phyloP scores from a whole-genome alignment of 306 rosid species.

The Myrica gale region DNA sequence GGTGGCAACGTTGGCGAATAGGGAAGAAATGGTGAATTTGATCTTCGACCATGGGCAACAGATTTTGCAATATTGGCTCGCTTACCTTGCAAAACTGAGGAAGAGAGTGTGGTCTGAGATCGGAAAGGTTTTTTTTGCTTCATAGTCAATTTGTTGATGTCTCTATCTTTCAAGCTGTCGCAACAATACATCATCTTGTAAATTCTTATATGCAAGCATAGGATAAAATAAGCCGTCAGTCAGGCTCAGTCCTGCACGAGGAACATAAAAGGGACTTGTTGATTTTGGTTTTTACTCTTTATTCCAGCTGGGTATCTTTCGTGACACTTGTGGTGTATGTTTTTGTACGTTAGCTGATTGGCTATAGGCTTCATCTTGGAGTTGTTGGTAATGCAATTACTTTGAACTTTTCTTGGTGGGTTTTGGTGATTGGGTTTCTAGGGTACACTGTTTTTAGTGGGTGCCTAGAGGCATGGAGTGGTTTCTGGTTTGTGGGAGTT shows the following conservation, averaged over 20 bases:
- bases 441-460: slow-evolving; percentile 56
- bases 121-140: slow-evolving; percentile 90
- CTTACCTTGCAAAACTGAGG: slow-evolving; percentile 92
- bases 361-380: slow-evolving; percentile 50
- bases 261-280: slow-evolving; percentile 67
- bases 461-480: slow-evolving; percentile 67
- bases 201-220: slow-evolving; percentile 39
- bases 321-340: slow-evolving; percentile 44
- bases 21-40: slow-evolving; percentile 59
- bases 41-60: slow-evolving; percentile 75
- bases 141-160: slow-evolving; percentile 77
- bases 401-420: slow-evolving; percentile 64
- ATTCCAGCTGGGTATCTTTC: slow-evolving; percentile 34
- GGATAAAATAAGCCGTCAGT: slow-evolving; percentile 29
- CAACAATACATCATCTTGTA: slow-evolving; percentile 52
- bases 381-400: slow-evolving; percentile 59
- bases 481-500: slow-evolving; percentile 88
- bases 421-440: slow-evolving; percentile 45
- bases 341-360: slow-evolving; percentile 41
- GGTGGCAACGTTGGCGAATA: slow-evolving; percentile 90
- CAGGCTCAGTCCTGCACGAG: slow-evolving; percentile 41
- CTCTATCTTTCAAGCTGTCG: slow-evolving; percentile 65
- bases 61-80: slow-evolving; percentile 62
- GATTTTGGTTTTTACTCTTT: slow-evolving; percentile 26
- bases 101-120: slow-evolving; percentile 83